Base-by-base conservation (phyloP, 345 rosid genomes). In the Heritiera fomes region DNA sequence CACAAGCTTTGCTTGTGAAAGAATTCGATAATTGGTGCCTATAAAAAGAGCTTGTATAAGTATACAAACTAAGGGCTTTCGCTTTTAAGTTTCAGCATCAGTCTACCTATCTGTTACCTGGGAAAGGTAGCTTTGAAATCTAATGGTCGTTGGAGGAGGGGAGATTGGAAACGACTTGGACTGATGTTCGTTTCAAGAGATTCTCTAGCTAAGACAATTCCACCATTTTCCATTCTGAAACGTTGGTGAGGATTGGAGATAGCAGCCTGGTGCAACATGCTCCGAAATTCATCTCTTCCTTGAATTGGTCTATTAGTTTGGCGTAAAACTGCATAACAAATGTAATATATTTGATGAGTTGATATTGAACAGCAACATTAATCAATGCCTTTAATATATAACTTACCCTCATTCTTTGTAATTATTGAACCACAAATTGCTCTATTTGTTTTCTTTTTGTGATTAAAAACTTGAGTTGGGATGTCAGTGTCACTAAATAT, bases 161-260 rank as follows among this genome's bases (percentile, higher is more conserved):
- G 65, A 45, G 86, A 70, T 9, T 69, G 83, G 63, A 69, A 47
- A 68, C 43, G 56, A 68, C n/a, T 80, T 45, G 12, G 80, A 12
- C 73, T 77, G 53, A 79, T 47, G 70, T 43, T 72, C 23, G 17
- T 10, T 32, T 71, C 74, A n/a, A 67, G 52, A 46, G 82, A 74
- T 59, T 63, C 84, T 79, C 67, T 78, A 32, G 79, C 63, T 8
- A 83, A 75, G 67, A 80, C 79, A 67, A 85, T 76, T 43, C 84
- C 81, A 60, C 92, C 89, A 65, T 77, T 87, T 79, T 85, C 85
- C 87, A 86, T 68, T 82, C 84, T 80, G 77, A 86, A 82, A 56
- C 81, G 84, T 15, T 80, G 84, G 20, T 40, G 87, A n/a, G 87
- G 82, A 74, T 60, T 65, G 7, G 83, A 78, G 76, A 71, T 62